phyloP scores from a whole-genome alignment of 2,329 filamentous ascomycete genomes.

The Fusarium sp. region DNA sequence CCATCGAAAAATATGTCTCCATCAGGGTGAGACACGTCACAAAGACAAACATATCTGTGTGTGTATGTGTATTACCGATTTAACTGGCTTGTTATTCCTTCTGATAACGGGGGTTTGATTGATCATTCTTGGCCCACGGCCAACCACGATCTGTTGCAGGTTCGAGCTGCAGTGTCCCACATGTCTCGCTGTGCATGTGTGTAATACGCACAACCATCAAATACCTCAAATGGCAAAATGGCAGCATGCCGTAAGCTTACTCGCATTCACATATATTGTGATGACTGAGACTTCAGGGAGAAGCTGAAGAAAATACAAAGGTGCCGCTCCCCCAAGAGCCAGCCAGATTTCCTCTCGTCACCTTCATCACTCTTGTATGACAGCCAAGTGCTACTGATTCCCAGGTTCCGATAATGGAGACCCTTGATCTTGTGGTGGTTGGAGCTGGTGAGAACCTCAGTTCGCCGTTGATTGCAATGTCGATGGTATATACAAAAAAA shows the following conservation, averaged over 20 bases:
- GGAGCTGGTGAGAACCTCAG: conserved; percentile 61
- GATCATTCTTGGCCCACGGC: not conserved
- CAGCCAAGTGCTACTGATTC: not conserved
- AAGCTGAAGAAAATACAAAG: not conserved
- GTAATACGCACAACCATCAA: not conserved
- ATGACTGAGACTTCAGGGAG: not conserved
- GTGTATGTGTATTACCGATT: too few relatives aligned
- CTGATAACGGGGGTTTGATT: too few relatives aligned
- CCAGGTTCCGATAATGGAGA: conserved; percentile 50
- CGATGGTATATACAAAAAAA: not conserved
- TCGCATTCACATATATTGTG: not conserved
- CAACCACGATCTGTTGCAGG: not conserved
- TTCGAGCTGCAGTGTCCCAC: not conserved
- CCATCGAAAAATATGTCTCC: too few relatives aligned
- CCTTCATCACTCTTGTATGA: not conserved
- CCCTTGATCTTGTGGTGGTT: conserved; percentile 59
- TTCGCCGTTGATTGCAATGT: not conserved
- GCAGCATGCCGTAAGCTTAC: conserved; percentile 1
- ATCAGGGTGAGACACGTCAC: too few relatives aligned
- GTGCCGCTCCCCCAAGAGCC: not conserved
- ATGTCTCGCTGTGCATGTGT: not conserved
- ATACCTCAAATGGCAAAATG: not conserved
- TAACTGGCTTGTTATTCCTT: not conserved
- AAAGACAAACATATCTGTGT: too few relatives aligned
- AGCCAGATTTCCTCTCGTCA: not conserved